Evolutionary conservation across 2,329 filamentous ascomycete genomes (phyloP).

Genomic region (Aspergillus sp.): DNA sequence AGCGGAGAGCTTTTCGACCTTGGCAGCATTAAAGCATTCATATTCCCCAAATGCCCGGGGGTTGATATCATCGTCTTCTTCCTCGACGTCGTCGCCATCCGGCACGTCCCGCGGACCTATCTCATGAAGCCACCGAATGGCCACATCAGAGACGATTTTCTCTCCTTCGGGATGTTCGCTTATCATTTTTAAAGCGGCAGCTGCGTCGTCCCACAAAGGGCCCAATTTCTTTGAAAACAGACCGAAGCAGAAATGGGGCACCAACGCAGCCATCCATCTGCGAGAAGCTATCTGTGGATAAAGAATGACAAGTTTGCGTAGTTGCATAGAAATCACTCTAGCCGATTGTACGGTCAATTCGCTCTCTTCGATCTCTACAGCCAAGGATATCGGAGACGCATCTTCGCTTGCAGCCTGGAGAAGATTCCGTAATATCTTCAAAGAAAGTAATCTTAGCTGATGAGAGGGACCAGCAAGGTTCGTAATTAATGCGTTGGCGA

Average conservation of each 20-base stretch:
- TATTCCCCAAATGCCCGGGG: slow-evolving; percentile 48
- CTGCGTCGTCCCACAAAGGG: slow-evolving; percentile 79
- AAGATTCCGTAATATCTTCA: slow-evolving; percentile 61
- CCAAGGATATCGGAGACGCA: slow-evolving; percentile 43
- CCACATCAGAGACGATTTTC: slow-evolving; percentile 59
- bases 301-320: slow-evolving; percentile 63
- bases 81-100: slow-evolving; percentile 11
- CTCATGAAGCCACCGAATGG: slow-evolving; percentile 65
- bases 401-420: slow-evolving; percentile 41
- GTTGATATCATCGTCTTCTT: slow-evolving; percentile 3
- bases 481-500: slow-evolving; percentile 57
- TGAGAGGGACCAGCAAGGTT: slow-evolving; percentile 72
- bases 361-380: slow-evolving; percentile 72
- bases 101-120: slow-evolving; percentile 19
- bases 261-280: slow-evolving; percentile 60
- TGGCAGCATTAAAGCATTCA: slow-evolving; percentile 68
- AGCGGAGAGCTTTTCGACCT: slow-evolving; percentile 47
- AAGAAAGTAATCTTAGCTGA: slow-evolving; percentile 60
- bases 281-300: slow-evolving; percentile 55
- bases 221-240: slow-evolving; percentile 77
- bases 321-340: slow-evolving; percentile 71
- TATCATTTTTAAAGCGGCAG: slow-evolving; percentile 66
- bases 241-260: slow-evolving; percentile 80
- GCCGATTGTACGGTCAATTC: slow-evolving; percentile 68
- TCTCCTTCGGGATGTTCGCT: slow-evolving; percentile 64